Evolutionary conservation across 148 eudicot genomes (phyloP).

Genomic region (Simmondsia chinensis): DNA sequence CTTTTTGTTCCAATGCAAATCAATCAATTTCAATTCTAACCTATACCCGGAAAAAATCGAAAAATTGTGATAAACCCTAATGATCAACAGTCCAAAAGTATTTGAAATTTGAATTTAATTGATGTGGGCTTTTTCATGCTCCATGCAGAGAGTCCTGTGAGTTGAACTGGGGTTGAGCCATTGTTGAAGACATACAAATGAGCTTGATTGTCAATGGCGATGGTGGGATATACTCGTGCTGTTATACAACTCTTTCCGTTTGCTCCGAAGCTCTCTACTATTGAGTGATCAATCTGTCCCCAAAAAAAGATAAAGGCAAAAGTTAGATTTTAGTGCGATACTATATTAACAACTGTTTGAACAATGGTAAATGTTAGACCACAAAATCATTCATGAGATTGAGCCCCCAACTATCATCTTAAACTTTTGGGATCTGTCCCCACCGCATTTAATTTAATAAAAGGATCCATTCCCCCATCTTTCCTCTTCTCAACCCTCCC

Average conservation of each 20-base stretch:
- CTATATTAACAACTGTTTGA: no score
- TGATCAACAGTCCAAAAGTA: background rate
- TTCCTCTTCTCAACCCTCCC: no score
- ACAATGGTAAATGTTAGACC: no score
- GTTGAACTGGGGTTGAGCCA: conserved; percentile 6
- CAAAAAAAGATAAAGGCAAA: background rate
- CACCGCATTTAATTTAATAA: no score
- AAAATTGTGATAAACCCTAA: no score
- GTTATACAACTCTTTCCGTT: conserved; percentile 25
- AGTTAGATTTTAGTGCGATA: background rate
- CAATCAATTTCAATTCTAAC: no score
- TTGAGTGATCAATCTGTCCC: conserved; percentile 28
- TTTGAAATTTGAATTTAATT: conserved; percentile 2
- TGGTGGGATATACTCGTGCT: conserved; percentile 30
- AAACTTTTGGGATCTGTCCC: no score
- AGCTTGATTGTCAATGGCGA: conserved; percentile 20
- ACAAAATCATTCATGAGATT: no score
- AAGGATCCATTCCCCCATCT: no score
- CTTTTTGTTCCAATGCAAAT: no score
- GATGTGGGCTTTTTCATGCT: conserved; percentile 30
- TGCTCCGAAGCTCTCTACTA: conserved; percentile 30
- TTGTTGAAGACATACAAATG: conserved; percentile 25
- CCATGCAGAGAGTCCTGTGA: conserved; percentile 21
- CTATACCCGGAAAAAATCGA: no score
- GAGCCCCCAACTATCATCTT: no score